Base-by-base conservation (phyloP, 257 asterid genomes). In the Capsicum chinense region DNA sequence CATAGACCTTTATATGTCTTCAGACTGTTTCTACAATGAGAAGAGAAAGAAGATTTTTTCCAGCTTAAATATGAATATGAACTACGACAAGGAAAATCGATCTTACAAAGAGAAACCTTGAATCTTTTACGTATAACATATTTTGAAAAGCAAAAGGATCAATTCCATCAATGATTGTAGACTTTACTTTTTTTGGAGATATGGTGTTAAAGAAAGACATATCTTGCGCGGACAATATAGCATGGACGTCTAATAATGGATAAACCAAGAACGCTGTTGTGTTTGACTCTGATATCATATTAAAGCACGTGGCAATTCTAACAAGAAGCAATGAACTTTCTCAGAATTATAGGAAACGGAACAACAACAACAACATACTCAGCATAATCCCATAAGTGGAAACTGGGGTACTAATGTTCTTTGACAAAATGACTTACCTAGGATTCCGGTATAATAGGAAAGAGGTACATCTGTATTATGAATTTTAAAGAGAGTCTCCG, bases 391-490 rank as follows among this genome's bases (percentile, higher is more conserved):
- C 48, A 44, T 44, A 44, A 44, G 48, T 44, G 48, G 48, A 6
- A 6, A 4, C 48, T 44, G 48, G 48, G 7, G 48, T 44, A 44
- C 48, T 44, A 44, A 44, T 74, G 0, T 50, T 50, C n/a, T 21
- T 63, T 74, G 80, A 73, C n/a, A 0, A 17, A 60, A 16, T 76
- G 0, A 50, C 21, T 58, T 26, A 86, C 88, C 86, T 6, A 86
- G 88, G 6, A 78, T 33, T 83, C 88, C 86, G 14, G 84, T 74
- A 47, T 83, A 86, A 33, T 83, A 86, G 19, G 83, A 84, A 13
- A 69, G 80, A 0, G 88, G 88, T 21, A 86, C 84, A 78, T 86
- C 83, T 14, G 80, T 63, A 5, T 79, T 37, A 5, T 79, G 79
- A 78, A 86, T 86, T 48, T 68, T 79, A 56, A 80, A 70, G 9